These are phyloP conservation scores for Alternaria infectoria DNA, from an alignment of 2,329 filamentous ascomycete species.

Conservation along the genomic window DNA sequence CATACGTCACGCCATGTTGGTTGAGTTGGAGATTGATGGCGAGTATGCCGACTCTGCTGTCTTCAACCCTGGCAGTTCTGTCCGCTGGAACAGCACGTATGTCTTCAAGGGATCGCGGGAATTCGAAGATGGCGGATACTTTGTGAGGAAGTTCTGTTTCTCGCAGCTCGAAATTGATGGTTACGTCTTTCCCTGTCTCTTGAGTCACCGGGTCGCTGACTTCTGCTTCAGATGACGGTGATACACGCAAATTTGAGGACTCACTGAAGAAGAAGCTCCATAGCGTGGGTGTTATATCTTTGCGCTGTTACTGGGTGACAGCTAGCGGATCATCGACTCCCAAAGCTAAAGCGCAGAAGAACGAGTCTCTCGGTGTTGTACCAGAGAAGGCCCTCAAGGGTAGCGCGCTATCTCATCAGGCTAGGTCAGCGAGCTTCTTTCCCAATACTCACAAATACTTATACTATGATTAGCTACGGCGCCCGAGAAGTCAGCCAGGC, in stretches of 20 bases:
- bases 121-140: neutral
- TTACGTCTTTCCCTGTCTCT: neutral
- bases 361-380: neutral
- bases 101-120: neutral
- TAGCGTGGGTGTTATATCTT: slow-evolving; percentile 21
- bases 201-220: neutral
- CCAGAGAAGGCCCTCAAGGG: slow-evolving; percentile 34
- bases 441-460: neutral
- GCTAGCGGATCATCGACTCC: neutral
- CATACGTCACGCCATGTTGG: neutral
- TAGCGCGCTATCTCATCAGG: slow-evolving; percentile 17
- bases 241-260: neutral
- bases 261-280: slow-evolving; percentile 12
- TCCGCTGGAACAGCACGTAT: neutral
- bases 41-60: neutral
- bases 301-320: slow-evolving; percentile 10
- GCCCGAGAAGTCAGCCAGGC: neutral
- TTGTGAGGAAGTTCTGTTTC: slow-evolving; percentile 28
- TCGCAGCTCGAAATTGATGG: slow-evolving; percentile 21
- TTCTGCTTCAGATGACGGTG: slow-evolving; percentile 11
- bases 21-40: neutral
- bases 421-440: slow-evolving; percentile 1
- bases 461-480: neutral
- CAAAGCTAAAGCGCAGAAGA: too few relatives aligned
- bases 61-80: neutral